phyloP scores from a whole-genome alignment of 805 yeast species.

The Martiniozyma abietophila region DNA sequence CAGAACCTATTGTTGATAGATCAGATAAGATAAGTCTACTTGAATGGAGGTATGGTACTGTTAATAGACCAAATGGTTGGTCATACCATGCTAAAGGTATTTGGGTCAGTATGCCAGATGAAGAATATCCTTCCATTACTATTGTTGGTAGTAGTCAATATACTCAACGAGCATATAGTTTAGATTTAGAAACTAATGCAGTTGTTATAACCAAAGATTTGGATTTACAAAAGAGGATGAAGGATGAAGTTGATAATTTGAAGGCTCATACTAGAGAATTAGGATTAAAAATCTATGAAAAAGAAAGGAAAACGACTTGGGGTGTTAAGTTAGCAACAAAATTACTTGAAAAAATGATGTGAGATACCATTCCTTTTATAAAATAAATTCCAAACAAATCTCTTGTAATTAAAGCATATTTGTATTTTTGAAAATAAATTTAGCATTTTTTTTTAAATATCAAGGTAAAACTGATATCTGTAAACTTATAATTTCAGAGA shows the following conservation, averaged over 20 bases:
- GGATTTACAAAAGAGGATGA: slow-evolving; percentile 47
- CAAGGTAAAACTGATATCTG: background rate
- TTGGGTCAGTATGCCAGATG: slow-evolving; percentile 63
- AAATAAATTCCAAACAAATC: background rate
- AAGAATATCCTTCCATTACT: slow-evolving; percentile 56
- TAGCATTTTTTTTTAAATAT: background rate
- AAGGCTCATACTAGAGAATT: slow-evolving; percentile 43
- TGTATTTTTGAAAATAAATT: background rate
- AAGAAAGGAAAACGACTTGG: slow-evolving; percentile 51
- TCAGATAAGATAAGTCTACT: slow-evolving; percentile 40
- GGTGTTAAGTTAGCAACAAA: slow-evolving; percentile 64
- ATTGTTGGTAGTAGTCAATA: slow-evolving; percentile 90
- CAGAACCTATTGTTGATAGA: slow-evolving; percentile 1
- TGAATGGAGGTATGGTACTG: slow-evolving; percentile 87
- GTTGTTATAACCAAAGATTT: slow-evolving; percentile 63
- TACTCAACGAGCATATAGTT: slow-evolving; percentile 78
- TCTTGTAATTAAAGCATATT: background rate
- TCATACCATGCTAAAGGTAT: slow-evolving; percentile 96
- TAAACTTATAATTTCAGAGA: no score
- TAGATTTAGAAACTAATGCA: slow-evolving; percentile 85
- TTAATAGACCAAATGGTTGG: slow-evolving; percentile 82
- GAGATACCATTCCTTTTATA: background rate
- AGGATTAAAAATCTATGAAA: slow-evolving; percentile 50
- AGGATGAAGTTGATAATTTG: slow-evolving; percentile 54
- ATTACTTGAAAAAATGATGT: slow-evolving; percentile 47